A percentile compares a stretch with the other conserved stretches of the same genome.
Conservation (phyloP, 257 asterid species). For the Solanum acaule region DNA sequence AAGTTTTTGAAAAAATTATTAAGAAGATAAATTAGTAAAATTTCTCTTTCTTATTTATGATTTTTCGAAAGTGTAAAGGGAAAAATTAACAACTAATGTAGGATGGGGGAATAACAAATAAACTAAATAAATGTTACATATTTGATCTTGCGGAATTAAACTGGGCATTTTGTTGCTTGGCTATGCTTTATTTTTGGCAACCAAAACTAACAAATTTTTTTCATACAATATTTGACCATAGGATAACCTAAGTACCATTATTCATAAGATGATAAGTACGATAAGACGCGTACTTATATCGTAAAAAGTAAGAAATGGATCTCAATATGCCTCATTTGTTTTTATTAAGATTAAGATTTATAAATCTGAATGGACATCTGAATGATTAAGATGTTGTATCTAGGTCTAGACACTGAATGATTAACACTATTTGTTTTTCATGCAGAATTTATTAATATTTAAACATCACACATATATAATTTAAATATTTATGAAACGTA, state of each 20-base stretch:
- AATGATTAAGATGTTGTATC: too few species aligned
- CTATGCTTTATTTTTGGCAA: not conserved
- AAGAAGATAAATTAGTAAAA: too few species aligned
- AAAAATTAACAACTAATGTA: not conserved
- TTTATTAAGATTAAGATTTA: too few species aligned
- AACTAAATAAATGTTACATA: too few species aligned
- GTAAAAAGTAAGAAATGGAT: not conserved
- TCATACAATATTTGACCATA: not conserved
- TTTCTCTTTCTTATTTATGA: not conserved
- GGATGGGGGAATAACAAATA: too few species aligned
- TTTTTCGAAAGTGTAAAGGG: not conserved
- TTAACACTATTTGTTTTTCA: not conserved
- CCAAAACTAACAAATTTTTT: not conserved
- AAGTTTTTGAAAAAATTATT: not conserved
- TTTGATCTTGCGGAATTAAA: not conserved
- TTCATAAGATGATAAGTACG: not conserved
- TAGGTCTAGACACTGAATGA: too few species aligned
- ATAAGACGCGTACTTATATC: not conserved
- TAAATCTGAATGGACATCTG: not conserved
- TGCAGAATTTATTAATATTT: not conserved
- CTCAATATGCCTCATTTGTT: too few species aligned
- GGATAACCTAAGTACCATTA: not conserved
- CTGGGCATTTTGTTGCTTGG: not conserved
- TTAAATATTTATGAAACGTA: too few species aligned
- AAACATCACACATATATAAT: too few species aligned